These are phyloP conservation scores for Turnera subulata DNA, from an alignment of 345 rosid species.

Conservation along the genomic window DNA sequence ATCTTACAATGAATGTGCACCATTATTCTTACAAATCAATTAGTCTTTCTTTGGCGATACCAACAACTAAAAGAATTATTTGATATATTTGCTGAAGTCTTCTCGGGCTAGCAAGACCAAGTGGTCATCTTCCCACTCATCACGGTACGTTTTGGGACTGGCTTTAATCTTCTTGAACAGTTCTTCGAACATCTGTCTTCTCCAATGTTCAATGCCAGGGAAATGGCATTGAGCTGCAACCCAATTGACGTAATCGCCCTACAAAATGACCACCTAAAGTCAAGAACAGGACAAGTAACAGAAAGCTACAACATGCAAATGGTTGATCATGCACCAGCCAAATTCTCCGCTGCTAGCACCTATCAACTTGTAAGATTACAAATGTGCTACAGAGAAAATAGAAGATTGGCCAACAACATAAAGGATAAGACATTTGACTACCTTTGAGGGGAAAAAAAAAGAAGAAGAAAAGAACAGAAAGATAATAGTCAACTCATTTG, in stretches of 20 bases:
- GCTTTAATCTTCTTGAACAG: not conserved
- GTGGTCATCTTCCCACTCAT: conserved; percentile 60
- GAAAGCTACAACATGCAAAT: too few species aligned
- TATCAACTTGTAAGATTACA: too few species aligned
- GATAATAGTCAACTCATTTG: too few species aligned
- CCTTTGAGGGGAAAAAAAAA: not conserved
- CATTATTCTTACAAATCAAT: too few species aligned
- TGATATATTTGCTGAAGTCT: conserved; percentile 34
- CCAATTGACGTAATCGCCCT: conserved; percentile 60
- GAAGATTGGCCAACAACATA: too few species aligned
- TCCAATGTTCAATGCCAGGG: conserved; percentile 48
- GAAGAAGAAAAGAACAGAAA: not conserved
- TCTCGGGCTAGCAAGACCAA: conserved; percentile 42
- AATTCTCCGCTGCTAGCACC: too few species aligned
- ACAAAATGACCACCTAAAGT: conserved; percentile 11
- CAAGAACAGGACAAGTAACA: too few species aligned
- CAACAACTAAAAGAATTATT: too few species aligned
- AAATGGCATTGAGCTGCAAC: conserved; percentile 43
- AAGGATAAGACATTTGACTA: not conserved
- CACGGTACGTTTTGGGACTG: conserved; percentile 46
- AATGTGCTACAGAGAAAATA: too few species aligned
- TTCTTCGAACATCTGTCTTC: conserved; percentile 35
- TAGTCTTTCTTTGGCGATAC: too few species aligned
- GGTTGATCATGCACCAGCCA: too few species aligned
- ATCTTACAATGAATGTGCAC: too few species aligned